Evolutionary conservation across 805 yeast species (phyloP).

Genomic region (Blastobotrys robertii): DNA sequence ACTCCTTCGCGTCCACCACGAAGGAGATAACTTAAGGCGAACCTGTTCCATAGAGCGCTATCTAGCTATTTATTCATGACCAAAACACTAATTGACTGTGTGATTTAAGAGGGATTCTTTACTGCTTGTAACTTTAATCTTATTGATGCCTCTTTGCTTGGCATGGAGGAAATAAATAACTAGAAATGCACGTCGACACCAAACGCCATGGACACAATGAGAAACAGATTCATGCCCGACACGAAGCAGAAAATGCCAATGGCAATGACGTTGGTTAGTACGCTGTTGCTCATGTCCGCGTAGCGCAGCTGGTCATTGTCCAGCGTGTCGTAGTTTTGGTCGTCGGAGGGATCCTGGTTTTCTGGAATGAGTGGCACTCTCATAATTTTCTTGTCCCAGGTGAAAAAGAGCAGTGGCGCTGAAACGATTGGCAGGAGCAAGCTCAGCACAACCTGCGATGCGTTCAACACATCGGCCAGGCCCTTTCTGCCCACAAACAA

Average conservation of each 20-base stretch:
- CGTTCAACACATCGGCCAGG: constrained; percentile 56
- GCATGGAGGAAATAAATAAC: neutral
- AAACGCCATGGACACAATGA: constrained; percentile 41
- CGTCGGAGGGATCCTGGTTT: neutral
- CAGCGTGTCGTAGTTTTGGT: neutral
- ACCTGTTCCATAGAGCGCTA: too few relatives aligned
- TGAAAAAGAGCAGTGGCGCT: constrained; percentile 79
- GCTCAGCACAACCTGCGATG: constrained; percentile 74
- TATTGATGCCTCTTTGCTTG: too few relatives aligned
- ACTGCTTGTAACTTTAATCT: too few relatives aligned
- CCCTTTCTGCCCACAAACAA: constrained; percentile 72
- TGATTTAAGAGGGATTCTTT: too few relatives aligned
- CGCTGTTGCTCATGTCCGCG: constrained; percentile 65
- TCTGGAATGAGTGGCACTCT: constrained; percentile 24
- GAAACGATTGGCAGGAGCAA: constrained; percentile 76
- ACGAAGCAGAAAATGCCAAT: constrained; percentile 60
- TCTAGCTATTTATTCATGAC: too few relatives aligned
- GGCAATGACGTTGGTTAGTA: constrained; percentile 43
- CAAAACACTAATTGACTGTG: too few relatives aligned
- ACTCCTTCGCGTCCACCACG: too few relatives aligned
- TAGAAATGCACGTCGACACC: constrained; percentile 46
- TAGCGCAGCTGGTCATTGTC: constrained; percentile 8
- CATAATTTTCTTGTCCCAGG: constrained; percentile 61
- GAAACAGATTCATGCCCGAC: constrained; percentile 59
- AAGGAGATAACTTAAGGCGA: too few relatives aligned